These are phyloP conservation scores for Craterostigma plantagineum DNA, from an alignment of 257 asterid genomes.

Conservation along the genomic window DNA sequence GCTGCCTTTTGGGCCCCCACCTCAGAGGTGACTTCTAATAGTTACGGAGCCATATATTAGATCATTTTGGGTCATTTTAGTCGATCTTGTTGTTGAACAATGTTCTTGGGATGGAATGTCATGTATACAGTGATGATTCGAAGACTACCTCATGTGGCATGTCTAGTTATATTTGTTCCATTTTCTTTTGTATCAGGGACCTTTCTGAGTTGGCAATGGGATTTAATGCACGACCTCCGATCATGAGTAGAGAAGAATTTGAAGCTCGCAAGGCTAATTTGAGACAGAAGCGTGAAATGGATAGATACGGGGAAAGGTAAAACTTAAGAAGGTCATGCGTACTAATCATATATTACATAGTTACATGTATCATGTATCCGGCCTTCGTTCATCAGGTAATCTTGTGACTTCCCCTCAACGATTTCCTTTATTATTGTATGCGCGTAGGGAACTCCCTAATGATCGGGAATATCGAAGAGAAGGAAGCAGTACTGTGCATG, in stretches of 20 bases:
- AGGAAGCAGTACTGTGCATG: constrained; percentile 49
- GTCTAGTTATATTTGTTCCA: not conserved
- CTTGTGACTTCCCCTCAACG: not conserved
- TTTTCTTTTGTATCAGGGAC: constrained; percentile 39
- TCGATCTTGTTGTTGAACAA: too few species aligned
- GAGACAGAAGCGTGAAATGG: constrained; percentile 73
- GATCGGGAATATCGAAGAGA: constrained; percentile 64
- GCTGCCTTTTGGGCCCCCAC: constrained; percentile 63
- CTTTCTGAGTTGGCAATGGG: constrained; percentile 81
- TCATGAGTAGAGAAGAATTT: constrained; percentile 79
- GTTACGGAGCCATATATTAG: not conserved
- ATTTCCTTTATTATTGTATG: not conserved
- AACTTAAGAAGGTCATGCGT: not conserved
- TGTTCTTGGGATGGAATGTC: too few species aligned
- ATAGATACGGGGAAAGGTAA: constrained; percentile 59
- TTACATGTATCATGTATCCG: too few species aligned
- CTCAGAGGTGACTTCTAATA: constrained; percentile 46
- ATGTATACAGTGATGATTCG: too few species aligned
- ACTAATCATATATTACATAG: too few species aligned
- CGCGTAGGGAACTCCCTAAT: constrained; percentile 27
- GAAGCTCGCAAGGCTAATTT: constrained; percentile 82
- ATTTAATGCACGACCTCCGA: constrained; percentile 55
- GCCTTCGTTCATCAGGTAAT: not conserved
- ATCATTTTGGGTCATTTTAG: too few species aligned
- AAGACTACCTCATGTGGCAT: too few species aligned